These are phyloP conservation scores for Pezicula neosporulosa DNA, from an alignment of 2,329 filamentous ascomycete species.

Conservation along the genomic window DNA sequence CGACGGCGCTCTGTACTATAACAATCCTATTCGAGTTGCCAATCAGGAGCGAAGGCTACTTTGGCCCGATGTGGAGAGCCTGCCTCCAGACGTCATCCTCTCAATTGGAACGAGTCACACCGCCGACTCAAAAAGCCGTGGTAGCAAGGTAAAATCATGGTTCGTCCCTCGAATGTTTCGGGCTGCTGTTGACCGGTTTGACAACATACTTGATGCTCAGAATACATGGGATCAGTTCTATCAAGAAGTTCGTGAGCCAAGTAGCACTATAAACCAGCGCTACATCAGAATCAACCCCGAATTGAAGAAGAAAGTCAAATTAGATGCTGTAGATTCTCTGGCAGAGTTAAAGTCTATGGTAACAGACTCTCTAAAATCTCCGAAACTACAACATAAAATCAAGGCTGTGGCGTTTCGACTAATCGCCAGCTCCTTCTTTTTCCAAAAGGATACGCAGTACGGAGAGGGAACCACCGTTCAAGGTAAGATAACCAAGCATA, in stretches of 20 bases:
- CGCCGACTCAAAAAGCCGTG: conserved; percentile 11
- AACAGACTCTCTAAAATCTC: background rate
- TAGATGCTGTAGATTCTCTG: conserved; percentile 3
- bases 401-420: conserved; percentile 11
- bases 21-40: conserved; percentile 48
- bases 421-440: conserved; percentile 14
- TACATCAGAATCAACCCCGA: too few relatives aligned
- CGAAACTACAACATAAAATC: background rate
- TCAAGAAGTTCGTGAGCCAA: too few relatives aligned
- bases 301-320: background rate
- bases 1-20: conserved; percentile 45
- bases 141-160: conserved; percentile 12
- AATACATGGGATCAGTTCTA: too few relatives aligned
- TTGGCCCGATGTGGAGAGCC: conserved; percentile 23
- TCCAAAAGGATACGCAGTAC: conserved; percentile 13
- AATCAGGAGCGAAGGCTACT: conserved; percentile 40
- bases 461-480: background rate
- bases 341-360: conserved; percentile 1
- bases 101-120: conserved; percentile 27
- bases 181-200: too few relatives aligned
- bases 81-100: conserved; percentile 26
- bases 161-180: conserved; percentile 21
- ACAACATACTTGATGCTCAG: too few relatives aligned
- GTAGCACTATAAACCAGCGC: too few relatives aligned
- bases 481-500: background rate